phyloP scores from a whole-genome alignment of 768 basidiomycete species.

The Tylopilus cervinicoccineus region DNA sequence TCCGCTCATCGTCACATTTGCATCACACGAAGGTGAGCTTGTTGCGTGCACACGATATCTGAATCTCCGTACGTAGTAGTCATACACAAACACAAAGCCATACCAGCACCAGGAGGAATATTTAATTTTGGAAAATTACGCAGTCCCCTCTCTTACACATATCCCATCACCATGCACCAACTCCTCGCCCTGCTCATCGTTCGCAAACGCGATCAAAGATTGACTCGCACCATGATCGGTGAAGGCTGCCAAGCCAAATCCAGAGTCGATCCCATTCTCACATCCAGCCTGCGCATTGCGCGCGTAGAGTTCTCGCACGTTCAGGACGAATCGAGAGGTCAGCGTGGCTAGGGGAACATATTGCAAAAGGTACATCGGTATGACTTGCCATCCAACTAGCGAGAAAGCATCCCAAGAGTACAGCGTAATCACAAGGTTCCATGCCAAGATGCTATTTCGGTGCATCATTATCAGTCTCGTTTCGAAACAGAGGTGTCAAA shows the following conservation, averaged over 20 bases:
- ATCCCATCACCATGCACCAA: neutral
- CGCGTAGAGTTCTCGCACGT: conserved; percentile 4
- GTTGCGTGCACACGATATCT: too few species aligned
- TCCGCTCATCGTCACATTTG: too few species aligned
- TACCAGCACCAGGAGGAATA: too few species aligned
- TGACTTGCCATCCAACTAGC: neutral
- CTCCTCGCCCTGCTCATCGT: neutral
- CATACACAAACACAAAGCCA: too few species aligned
- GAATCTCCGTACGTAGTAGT: too few species aligned
- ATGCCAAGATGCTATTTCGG: neutral
- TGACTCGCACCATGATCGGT: neutral
- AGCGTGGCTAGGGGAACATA: neutral
- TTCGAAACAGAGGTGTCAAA: too few species aligned
- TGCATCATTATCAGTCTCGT: neutral
- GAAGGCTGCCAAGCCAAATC: neutral
- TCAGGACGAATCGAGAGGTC: conserved; percentile 5
- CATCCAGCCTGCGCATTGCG: neutral
- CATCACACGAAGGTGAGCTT: too few species aligned
- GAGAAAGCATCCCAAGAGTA: neutral
- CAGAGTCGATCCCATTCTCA: neutral
- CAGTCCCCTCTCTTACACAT: neutral
- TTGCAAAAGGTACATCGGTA: neutral
- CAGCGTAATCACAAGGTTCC: neutral
- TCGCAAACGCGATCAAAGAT: neutral
- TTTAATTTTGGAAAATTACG: neutral